A percentile compares a stretch with the other conserved stretches of the same genome.
phyloP scores from a whole-genome alignment of 2,329 filamentous ascomycete genomes.

The Penicillium frequentans region DNA sequence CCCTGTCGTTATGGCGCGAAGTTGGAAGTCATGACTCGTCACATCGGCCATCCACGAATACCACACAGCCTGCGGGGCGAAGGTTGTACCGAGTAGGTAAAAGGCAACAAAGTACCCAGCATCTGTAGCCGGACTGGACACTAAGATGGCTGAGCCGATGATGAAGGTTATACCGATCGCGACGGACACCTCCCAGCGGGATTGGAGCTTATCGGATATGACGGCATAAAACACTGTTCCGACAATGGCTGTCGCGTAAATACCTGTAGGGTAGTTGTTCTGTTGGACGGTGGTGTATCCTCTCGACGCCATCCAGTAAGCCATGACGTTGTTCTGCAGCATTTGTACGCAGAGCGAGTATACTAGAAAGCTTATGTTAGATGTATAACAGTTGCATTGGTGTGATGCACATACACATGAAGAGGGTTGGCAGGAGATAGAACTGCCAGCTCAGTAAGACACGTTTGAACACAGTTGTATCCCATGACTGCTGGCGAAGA shows the following conservation, averaged over 20 bases:
- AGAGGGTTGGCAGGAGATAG: slow-evolving; percentile 46
- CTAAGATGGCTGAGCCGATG: slow-evolving; percentile 28
- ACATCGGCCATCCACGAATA: slow-evolving; percentile 50
- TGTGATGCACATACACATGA: slow-evolving; percentile 40
- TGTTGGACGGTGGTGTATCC: slow-evolving; percentile 47
- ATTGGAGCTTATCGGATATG: slow-evolving; percentile 44
- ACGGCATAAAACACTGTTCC: slow-evolving; percentile 44
- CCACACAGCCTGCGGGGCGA: slow-evolving; percentile 49
- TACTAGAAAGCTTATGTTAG: slow-evolving; percentile 20
- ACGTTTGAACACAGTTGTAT: slow-evolving; percentile 32
- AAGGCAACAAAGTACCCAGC: slow-evolving; percentile 47
- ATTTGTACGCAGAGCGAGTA: slow-evolving; percentile 48
- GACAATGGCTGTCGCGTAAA: slow-evolving; percentile 45
- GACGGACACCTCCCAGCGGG: slow-evolving; percentile 47
- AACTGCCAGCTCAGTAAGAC: slow-evolving; percentile 48
- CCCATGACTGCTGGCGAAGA: slow-evolving; percentile 28
- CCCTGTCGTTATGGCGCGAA: slow-evolving; percentile 47
- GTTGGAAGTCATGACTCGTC: slow-evolving; percentile 37
- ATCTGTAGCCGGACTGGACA: slow-evolving; percentile 11
- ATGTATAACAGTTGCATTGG: not conserved
- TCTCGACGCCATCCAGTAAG: slow-evolving; percentile 47
- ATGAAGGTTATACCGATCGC: slow-evolving; percentile 46
- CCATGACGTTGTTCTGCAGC: slow-evolving; percentile 48
- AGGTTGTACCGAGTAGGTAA: slow-evolving; percentile 47
- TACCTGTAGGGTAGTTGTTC: slow-evolving; percentile 47